Conservation (phyloP, 2,329 filamentous ascomycete genomes). For the Clarireedia hainanense region DNA sequence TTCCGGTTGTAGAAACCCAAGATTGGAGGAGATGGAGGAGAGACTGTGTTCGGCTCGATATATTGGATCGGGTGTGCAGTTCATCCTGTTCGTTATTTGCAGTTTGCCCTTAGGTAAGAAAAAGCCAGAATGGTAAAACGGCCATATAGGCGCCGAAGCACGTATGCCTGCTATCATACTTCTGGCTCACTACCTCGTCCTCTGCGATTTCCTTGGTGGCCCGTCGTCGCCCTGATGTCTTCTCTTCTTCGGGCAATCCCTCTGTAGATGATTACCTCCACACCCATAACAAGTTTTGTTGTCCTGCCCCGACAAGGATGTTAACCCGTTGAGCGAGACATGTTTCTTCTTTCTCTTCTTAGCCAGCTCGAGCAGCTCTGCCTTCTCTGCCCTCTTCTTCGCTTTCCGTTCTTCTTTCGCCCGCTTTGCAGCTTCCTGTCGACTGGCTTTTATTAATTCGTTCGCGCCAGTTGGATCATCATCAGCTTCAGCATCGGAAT, state of each 20-base stretch:
- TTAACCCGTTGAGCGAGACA: slow-evolving; percentile 53
- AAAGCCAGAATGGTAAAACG: no score
- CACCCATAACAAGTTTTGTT: slow-evolving; percentile 47
- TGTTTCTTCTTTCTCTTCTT: slow-evolving; percentile 57
- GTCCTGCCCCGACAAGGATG: slow-evolving; percentile 48
- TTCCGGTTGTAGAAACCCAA: no score
- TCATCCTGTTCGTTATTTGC: no score
- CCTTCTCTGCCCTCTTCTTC: slow-evolving; percentile 41
- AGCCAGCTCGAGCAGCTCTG: slow-evolving; percentile 43
- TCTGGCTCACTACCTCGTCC: slow-evolving; percentile 5
- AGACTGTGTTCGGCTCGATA: no score
- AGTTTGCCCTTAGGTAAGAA: no score
- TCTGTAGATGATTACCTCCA: slow-evolving; percentile 49
- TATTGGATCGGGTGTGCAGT: no score
- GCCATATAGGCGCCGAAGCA: no score
- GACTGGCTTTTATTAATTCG: slow-evolving; percentile 37
- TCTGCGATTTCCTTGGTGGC: slow-evolving; percentile 11
- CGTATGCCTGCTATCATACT: no score
- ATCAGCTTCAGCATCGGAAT: slow-evolving; percentile 24
- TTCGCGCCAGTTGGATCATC: slow-evolving; percentile 35
- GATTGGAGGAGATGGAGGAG: no score
- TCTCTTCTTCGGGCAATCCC: slow-evolving; percentile 43
- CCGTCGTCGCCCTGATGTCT: slow-evolving; percentile 19
- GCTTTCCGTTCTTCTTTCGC: slow-evolving; percentile 36
- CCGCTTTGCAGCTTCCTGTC: slow-evolving; percentile 36